Evolutionary conservation across 768 basidiomycete genomes (phyloP).

Genomic region (Mycena latifolia): DNA sequence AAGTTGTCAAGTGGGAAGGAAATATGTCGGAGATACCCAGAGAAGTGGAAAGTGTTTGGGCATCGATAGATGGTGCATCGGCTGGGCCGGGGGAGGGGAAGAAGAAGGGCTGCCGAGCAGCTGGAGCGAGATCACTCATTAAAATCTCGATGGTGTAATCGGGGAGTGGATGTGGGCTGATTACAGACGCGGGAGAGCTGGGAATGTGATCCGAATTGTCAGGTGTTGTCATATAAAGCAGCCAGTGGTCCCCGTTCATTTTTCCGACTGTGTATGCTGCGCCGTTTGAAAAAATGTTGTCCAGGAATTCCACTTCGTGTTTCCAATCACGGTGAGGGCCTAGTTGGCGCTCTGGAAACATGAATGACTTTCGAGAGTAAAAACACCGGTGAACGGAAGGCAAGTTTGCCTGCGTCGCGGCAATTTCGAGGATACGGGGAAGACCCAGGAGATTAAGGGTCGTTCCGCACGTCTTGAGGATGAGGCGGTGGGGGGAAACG

Average conservation of each 20-base stretch:
- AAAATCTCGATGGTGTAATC: slow-evolving; percentile 99
- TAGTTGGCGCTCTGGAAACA: slow-evolving; percentile 96
- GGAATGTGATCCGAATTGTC: slow-evolving; percentile 39
- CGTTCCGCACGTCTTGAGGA: slow-evolving; percentile 99
- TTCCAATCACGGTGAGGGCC: slow-evolving; percentile 97
- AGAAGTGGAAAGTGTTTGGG: slow-evolving; percentile 70
- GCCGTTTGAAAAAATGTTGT: slow-evolving; percentile 89
- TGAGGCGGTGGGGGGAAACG: slow-evolving; percentile 93
- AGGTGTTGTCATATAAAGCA: slow-evolving; percentile 90
- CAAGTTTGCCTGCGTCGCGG: slow-evolving; percentile 74
- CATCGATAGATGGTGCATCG: slow-evolving; percentile 63
- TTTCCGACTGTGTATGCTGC: slow-evolving; percentile 97
- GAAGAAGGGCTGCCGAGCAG: slow-evolving; percentile 86
- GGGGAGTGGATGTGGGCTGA: slow-evolving; percentile 49
- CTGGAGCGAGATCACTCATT: slow-evolving; percentile 90
- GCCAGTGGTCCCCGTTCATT: slow-evolving; percentile 98
- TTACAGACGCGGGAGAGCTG: slow-evolving; percentile 28
- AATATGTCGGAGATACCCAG: slow-evolving; percentile 90
- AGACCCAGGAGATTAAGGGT: slow-evolving; percentile 97
- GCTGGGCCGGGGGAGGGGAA: slow-evolving; percentile 50
- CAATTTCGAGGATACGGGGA: slow-evolving; percentile 95
- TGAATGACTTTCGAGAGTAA: slow-evolving; percentile 98
- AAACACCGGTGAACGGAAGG: slow-evolving; percentile 89
- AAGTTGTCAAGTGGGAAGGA: slow-evolving; percentile 78
- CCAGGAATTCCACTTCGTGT: slow-evolving; percentile 92